Percentiles rank a stretch among this genome's conserved stretches.
Conservation (phyloP, 768 basidiomycete species). For the Pleurotus giganteus region DNA sequence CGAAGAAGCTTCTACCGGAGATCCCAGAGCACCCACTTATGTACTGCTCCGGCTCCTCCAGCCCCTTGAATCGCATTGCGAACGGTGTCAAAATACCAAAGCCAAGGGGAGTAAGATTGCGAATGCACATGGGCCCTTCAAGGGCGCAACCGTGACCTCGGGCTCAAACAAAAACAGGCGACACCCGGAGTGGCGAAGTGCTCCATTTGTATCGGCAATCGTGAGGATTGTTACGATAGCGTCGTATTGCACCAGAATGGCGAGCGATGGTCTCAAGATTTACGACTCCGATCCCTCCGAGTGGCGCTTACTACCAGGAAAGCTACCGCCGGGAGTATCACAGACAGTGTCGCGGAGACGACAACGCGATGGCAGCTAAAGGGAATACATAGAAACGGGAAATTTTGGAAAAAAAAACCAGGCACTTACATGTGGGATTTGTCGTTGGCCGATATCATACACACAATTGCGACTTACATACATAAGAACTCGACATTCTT, state of each 20-base stretch:
- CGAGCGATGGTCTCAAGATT: constrained; percentile 5
- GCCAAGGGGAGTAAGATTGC: constrained; percentile 7
- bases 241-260: constrained; percentile 5
- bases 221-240: not conserved
- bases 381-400: not conserved
- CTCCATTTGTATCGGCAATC: not conserved
- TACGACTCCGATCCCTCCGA: constrained; percentile 1
- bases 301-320: constrained; percentile 3
- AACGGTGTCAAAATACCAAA: not conserved
- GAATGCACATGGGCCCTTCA: constrained; percentile 7
- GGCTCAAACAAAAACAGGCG: not conserved
- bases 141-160: not conserved
- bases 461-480: not conserved
- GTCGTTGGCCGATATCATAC: not conserved
- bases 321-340: not conserved
- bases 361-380: not conserved
- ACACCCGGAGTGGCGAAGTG: not conserved
- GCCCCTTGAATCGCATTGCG: not conserved
- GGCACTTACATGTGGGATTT: not conserved
- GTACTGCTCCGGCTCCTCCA: not conserved
- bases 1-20: not conserved
- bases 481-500: not conserved
- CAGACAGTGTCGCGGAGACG: not conserved
- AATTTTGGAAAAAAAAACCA: not conserved
- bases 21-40: constrained; percentile 2